A percentile compares a stretch with the other conserved stretches of the same genome.
Conservation (phyloP, 2,329 filamentous ascomycete species). For the Emydomyces testavorans region DNA sequence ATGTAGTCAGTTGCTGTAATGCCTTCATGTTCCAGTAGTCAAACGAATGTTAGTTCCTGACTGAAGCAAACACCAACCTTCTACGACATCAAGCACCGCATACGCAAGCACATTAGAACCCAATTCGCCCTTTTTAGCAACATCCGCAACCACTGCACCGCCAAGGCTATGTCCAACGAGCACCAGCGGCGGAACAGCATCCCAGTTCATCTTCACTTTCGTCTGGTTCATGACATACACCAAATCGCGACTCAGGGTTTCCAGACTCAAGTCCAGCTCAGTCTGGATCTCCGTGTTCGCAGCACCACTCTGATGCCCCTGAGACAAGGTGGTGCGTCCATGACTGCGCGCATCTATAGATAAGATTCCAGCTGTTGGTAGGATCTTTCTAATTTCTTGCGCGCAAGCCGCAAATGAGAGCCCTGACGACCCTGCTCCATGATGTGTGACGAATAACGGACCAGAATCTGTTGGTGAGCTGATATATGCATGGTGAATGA, state of each 20-base stretch:
- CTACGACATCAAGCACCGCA: slow-evolving; percentile 86
- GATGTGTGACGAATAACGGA: slow-evolving; percentile 84
- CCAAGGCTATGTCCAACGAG: slow-evolving; percentile 88
- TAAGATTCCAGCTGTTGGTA: slow-evolving; percentile 72
- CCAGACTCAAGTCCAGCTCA: slow-evolving; percentile 56
- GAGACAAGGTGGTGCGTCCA: slow-evolving; percentile 52
- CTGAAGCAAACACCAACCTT: slow-evolving; percentile 39
- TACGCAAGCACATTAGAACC: slow-evolving; percentile 66
- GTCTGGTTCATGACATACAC: slow-evolving; percentile 57
- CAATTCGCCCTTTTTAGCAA: slow-evolving; percentile 57
- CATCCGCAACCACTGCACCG: slow-evolving; percentile 77
- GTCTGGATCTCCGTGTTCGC: slow-evolving; percentile 16
- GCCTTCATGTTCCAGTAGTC: not conserved
- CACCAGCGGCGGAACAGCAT: slow-evolving; percentile 58
- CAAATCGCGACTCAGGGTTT: slow-evolving; percentile 62
- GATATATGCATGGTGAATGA: slow-evolving; percentile 75
- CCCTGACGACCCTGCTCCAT: slow-evolving; percentile 86
- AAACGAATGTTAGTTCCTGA: not conserved
- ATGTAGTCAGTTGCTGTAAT: not conserved
- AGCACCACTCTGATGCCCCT: slow-evolving; percentile 22
- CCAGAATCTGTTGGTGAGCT: slow-evolving; percentile 62
- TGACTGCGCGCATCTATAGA: slow-evolving; percentile 80
- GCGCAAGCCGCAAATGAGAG: slow-evolving; percentile 80
- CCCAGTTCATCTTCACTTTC: slow-evolving; percentile 59
- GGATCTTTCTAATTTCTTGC: slow-evolving; percentile 60